These are phyloP conservation scores for Metschnikowia dekortorum DNA, from an alignment of 805 yeast genomes.

Conservation along the genomic window DNA sequence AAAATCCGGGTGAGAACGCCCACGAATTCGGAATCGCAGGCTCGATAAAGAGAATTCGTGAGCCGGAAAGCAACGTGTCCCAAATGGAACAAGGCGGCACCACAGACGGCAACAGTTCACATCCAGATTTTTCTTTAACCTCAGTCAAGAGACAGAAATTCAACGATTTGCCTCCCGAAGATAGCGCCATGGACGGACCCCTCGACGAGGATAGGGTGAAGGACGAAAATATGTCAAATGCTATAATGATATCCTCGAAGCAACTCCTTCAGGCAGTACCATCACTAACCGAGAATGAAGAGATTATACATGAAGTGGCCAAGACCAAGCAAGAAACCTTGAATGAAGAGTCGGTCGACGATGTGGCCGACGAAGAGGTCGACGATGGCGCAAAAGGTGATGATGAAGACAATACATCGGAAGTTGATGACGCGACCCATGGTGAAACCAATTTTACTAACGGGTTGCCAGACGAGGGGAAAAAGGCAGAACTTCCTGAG, in stretches of 20 bases:
- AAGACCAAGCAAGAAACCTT: conserved; percentile 5
- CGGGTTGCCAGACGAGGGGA: not conserved
- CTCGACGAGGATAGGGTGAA: not conserved
- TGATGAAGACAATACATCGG: conserved; percentile 4
- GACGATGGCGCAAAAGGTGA: conserved; percentile 7
- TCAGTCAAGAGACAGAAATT: not conserved
- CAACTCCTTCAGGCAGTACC: conserved; percentile 2
- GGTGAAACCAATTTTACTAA: not conserved
- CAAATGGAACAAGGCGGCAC: conserved; percentile 1
- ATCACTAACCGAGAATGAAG: not conserved
- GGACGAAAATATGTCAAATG: not conserved
- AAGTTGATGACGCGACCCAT: conserved; percentile 1
- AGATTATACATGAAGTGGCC: not conserved
- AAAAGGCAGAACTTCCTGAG: conserved; percentile 7
- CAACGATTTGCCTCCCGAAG: not conserved
- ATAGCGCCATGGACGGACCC: not conserved
- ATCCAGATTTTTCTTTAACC: not conserved
- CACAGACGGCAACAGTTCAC: not conserved
- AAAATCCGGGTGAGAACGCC: not conserved
- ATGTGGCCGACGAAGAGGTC: conserved; percentile 19
- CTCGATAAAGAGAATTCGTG: conserved; percentile 4
- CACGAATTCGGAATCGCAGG: conserved; percentile 5
- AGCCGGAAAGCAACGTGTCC: conserved; percentile 1
- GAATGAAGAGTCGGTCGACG: conserved; percentile 22
- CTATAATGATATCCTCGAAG: not conserved